Conservation (phyloP, 495 filamentous ascomycete genomes). For the Penicillium maclennaniae region DNA sequence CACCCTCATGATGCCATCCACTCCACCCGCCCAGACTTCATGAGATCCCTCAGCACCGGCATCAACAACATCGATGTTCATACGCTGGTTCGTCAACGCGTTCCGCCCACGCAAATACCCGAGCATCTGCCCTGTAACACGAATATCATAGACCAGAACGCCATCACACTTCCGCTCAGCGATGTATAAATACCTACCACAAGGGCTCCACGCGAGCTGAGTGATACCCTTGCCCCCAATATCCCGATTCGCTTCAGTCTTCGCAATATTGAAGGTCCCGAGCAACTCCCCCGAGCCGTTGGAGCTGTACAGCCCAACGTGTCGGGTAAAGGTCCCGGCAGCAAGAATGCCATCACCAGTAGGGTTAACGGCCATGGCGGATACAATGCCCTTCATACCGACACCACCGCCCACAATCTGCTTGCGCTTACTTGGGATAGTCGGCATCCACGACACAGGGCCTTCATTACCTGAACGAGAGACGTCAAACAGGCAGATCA, state of each 20-base stretch:
- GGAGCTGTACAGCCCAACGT: slow-evolving; percentile 72
- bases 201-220: slow-evolving; percentile 74
- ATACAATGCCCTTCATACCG: slow-evolving; percentile 82
- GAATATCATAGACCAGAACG: slow-evolving; percentile 78
- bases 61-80: slow-evolving; percentile 65
- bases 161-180: slow-evolving; percentile 77
- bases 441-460: slow-evolving; percentile 60
- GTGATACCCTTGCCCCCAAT: slow-evolving; percentile 67
- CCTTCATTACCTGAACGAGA: slow-evolving; percentile 56
- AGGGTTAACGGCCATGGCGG: slow-evolving; percentile 54
- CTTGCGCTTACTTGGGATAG: slow-evolving; percentile 71
- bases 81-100: slow-evolving; percentile 70
- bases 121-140: slow-evolving; percentile 65
- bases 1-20: slow-evolving; percentile 69
- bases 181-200: slow-evolving; percentile 82
- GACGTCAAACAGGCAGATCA: slow-evolving; percentile 76
- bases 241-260: slow-evolving; percentile 34
- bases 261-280: slow-evolving; percentile 57
- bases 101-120: slow-evolving; percentile 67
- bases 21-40: slow-evolving; percentile 82
- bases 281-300: slow-evolving; percentile 62
- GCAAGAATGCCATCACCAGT: slow-evolving; percentile 59
- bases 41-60: slow-evolving; percentile 48
- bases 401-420: slow-evolving; percentile 64
- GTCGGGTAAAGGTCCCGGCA: slow-evolving; percentile 76